phyloP scores from a whole-genome alignment of 768 basidiomycete species.

The Lepiota subincarnata region DNA sequence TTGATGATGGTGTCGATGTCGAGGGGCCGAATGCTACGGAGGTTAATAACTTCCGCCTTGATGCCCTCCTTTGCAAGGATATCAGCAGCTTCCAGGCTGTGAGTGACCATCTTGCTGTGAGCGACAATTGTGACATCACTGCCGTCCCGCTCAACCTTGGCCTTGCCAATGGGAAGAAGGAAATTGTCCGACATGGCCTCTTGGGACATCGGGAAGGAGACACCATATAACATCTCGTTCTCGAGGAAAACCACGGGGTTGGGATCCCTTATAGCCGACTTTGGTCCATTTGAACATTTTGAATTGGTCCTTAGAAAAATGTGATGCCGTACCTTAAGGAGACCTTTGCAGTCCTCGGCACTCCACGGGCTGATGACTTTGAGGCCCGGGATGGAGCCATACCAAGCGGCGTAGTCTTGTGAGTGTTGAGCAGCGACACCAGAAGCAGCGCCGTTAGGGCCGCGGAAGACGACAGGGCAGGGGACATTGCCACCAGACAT shows the following conservation, averaged over 20 bases:
- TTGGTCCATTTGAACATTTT: slow-evolving; percentile 2
- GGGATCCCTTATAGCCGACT: slow-evolving; percentile 97
- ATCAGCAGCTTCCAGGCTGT: slow-evolving; percentile 93
- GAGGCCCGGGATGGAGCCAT: slow-evolving; percentile 87
- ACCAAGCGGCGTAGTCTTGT: slow-evolving; percentile 97
- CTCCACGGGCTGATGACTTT: slow-evolving; percentile 98
- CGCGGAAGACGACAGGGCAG: slow-evolving; percentile 98
- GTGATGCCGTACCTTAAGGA: slow-evolving; percentile 70
- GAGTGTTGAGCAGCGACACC: slow-evolving; percentile 98
- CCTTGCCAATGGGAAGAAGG: slow-evolving; percentile 94
- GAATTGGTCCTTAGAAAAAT: neutral
- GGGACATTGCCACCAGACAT: slow-evolving; percentile 99
- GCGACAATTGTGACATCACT: slow-evolving; percentile 94
- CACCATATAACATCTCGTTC: slow-evolving; percentile 98
- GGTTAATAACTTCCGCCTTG: slow-evolving; percentile 97
- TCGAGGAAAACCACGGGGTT: slow-evolving; percentile 99
- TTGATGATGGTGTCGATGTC: slow-evolving; percentile 97
- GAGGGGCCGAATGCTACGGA: slow-evolving; percentile 91
- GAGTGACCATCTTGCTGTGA: slow-evolving; percentile 97
- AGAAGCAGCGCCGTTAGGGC: slow-evolving; percentile 96
- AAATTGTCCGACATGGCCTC: slow-evolving; percentile 96
- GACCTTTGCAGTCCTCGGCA: slow-evolving; percentile 98
- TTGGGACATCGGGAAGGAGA: slow-evolving; percentile 91
- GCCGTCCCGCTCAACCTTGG: slow-evolving; percentile 92
- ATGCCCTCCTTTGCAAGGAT: slow-evolving; percentile 92